phyloP scores from a whole-genome alignment of 164 flowering plant species.

The Malania oleifera region DNA sequence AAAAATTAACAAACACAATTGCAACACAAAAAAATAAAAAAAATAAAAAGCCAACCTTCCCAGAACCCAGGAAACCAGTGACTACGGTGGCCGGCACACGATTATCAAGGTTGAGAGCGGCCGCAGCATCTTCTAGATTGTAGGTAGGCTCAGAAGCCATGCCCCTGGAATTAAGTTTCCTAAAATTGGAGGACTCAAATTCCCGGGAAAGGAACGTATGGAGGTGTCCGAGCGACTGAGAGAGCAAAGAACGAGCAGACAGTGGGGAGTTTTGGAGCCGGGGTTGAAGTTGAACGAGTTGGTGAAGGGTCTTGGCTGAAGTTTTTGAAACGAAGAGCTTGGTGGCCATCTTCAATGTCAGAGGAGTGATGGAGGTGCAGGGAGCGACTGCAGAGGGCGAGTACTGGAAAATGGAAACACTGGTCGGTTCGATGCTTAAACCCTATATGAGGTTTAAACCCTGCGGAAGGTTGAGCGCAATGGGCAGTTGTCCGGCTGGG shows the following conservation, averaged over 20 bases:
- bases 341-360: conserved; percentile 19
- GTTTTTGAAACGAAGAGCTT: conserved; percentile 11
- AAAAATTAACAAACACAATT: too few relatives aligned
- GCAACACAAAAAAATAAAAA: not conserved
- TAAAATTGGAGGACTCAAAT: not conserved
- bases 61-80: conserved; percentile 94
- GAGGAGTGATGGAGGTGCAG: too few relatives aligned
- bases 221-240: conserved; percentile 16
- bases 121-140: conserved; percentile 17
- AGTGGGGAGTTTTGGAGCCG: conserved; percentile 4
- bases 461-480: too few relatives aligned
- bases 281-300: conserved; percentile 11
- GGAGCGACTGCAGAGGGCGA: too few relatives aligned
- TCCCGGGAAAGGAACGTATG: conserved; percentile 13
- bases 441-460: too few relatives aligned
- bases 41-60: conserved; percentile 47
- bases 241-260: not conserved
- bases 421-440: too few relatives aligned
- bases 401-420: too few relatives aligned
- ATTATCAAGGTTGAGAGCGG: conserved; percentile 29
- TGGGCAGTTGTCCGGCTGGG: too few relatives aligned
- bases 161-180: conserved; percentile 16
- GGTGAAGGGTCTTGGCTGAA: conserved; percentile 12
- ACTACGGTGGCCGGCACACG: conserved; percentile 85
- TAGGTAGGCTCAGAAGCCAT: conserved; percentile 25